Conservation (phyloP, 2,329 filamentous ascomycete species). For the Penicillium expansum region DNA sequence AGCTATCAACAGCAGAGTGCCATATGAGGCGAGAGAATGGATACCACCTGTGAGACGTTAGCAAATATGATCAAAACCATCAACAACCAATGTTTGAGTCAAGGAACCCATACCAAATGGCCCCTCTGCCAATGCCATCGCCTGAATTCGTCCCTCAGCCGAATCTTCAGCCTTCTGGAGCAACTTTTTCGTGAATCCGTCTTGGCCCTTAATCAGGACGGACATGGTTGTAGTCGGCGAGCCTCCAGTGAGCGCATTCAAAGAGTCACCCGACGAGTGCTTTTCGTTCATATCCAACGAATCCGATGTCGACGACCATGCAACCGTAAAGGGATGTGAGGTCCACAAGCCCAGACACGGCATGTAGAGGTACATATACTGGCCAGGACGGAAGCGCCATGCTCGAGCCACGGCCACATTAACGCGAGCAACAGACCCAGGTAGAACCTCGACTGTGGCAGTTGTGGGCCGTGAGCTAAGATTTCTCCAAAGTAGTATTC, state of each 20-base stretch:
- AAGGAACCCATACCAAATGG: slow-evolving; percentile 31
- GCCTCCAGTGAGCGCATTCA: slow-evolving; percentile 27
- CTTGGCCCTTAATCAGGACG: slow-evolving; percentile 33
- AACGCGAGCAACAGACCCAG: slow-evolving; percentile 54
- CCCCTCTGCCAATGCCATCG: slow-evolving; percentile 34
- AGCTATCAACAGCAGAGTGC: slow-evolving; percentile 35
- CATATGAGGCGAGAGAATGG: slow-evolving; percentile 33
- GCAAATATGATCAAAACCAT: neutral
- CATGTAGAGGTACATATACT: slow-evolving; percentile 58
- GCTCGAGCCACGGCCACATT: slow-evolving; percentile 31
- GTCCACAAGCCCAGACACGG: slow-evolving; percentile 46
- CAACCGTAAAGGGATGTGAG: slow-evolving; percentile 45
- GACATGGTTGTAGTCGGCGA: slow-evolving; percentile 32
- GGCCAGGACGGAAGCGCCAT: slow-evolving; percentile 42
- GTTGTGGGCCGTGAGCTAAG: slow-evolving; percentile 46
- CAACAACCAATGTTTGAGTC: neutral
- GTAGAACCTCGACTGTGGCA: slow-evolving; percentile 55
- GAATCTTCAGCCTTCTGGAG: slow-evolving; percentile 28
- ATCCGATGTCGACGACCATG: slow-evolving; percentile 35
- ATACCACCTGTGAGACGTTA: slow-evolving; percentile 25
- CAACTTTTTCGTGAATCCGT: slow-evolving; percentile 35
- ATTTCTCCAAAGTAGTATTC: slow-evolving; percentile 53
- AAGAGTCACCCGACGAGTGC: slow-evolving; percentile 30
- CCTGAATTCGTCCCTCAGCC: slow-evolving; percentile 24
- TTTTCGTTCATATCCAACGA: slow-evolving; percentile 23